Base-by-base conservation (phyloP, 2,329 filamentous ascomycete species). In the Decorospora gaudefroyi region DNA sequence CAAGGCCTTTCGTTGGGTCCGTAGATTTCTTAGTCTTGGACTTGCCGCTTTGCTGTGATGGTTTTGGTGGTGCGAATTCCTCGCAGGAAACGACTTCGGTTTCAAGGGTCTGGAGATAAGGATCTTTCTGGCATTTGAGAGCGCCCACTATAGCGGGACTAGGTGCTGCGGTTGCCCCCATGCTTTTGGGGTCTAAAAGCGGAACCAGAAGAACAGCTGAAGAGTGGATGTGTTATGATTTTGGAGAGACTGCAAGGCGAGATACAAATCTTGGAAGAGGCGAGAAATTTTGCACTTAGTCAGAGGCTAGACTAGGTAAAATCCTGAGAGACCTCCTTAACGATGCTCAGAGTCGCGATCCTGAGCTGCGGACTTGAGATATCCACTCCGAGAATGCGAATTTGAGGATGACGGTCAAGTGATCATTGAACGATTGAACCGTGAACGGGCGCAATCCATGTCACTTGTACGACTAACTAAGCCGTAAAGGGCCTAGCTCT, bases 31-130 rank as follows among this genome's bases (percentile, higher is more conserved):
- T 66, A 6, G 52, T 46, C 17, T 64, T 68, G 4, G 50, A 44
- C 51, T 65, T 68, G 10, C 49, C 44, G 6, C 23, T 45, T 35
- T 46, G 40, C 26, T 57, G 51, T 8, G 44, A 26, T 22, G 46
- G 13, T 38, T 55, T 54, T 12, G 61, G 59, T 12, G 55, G 55
- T 7, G 48, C 42, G 28, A 59, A 66, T 39, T 68, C 64, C 3
- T 48, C 51, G 40, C 65, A 68, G 6, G 64, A 65, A 7, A 68
- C 54, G 1, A 68, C 65, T 42, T 60, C 46, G 3, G 65, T 67
- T 17, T 65, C 55, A 22, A 68, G 52, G 6, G 42, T 55, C 27
- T 59, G 53, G 12, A 65, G 55, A 43, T 68, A 68, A 35, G 64
- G 66, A 23, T 68, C 51, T 39, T 61, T 64, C 19, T 68, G 65